These are phyloP conservation scores for Penstemon newberryi DNA, from an alignment of 257 asterid species.

Conservation along the genomic window DNA sequence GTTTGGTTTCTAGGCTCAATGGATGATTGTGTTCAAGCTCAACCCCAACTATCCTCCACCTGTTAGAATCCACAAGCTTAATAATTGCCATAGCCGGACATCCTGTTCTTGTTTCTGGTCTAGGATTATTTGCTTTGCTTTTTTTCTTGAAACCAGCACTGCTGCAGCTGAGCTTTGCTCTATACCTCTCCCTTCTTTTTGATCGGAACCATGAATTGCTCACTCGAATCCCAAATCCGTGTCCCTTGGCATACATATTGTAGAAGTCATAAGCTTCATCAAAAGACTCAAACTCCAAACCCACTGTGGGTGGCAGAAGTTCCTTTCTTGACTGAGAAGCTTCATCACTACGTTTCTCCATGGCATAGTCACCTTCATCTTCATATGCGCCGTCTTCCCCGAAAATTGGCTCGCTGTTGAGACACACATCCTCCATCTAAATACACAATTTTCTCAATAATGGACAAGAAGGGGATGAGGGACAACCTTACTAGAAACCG, in stretches of 20 bases:
- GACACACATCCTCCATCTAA: constrained; percentile 61
- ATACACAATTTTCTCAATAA: not conserved
- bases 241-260: constrained; percentile 57
- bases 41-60: constrained; percentile 61
- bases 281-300: constrained; percentile 59
- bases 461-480: no score
- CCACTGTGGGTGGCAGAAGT: constrained; percentile 40
- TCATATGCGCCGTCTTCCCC: constrained; percentile 48
- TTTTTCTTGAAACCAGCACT: constrained; percentile 67
- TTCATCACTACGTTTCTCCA: constrained; percentile 34
- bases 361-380: constrained; percentile 41
- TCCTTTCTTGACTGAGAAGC: constrained; percentile 32
- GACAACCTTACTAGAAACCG: no score
- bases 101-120: constrained; percentile 68
- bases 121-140: constrained; percentile 57
- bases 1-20: constrained; percentile 52
- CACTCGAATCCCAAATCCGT: constrained; percentile 64
- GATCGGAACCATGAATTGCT: constrained; percentile 73
- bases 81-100: constrained; percentile 63
- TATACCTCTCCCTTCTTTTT: constrained; percentile 59
- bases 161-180: constrained; percentile 69
- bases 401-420: constrained; percentile 49
- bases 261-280: constrained; percentile 61
- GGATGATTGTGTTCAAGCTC: constrained; percentile 64
- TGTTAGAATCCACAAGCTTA: constrained; percentile 54